Conservation (phyloP, 2,329 filamentous ascomycete genomes). For the Monosporascus ibericus region DNA sequence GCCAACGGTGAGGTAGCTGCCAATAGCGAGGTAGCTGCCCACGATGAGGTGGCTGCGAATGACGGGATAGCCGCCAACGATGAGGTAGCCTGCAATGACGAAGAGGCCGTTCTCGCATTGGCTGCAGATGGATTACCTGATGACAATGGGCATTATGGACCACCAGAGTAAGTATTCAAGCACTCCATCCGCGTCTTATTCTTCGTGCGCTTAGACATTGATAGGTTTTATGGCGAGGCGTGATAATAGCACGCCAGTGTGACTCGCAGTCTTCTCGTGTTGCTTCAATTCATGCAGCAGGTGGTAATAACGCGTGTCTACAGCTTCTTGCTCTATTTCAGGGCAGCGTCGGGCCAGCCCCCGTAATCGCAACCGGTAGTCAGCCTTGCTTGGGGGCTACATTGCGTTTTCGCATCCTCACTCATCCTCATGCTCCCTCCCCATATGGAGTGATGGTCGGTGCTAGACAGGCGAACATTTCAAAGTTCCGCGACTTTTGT, state of each 20-base stretch:
- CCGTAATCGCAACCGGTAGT: no score
- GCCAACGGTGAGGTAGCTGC: conserved; percentile 22
- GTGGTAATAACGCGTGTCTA: no score
- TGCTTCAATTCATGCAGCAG: no score
- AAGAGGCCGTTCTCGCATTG: conserved; percentile 21
- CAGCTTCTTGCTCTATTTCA: no score
- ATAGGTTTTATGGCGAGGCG: conserved; percentile 24
- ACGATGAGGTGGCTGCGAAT: conserved; percentile 8
- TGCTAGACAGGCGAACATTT: neutral
- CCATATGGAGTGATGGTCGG: no score
- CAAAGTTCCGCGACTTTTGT: neutral
- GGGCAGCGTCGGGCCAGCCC: no score
- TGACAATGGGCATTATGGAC: conserved; percentile 17
- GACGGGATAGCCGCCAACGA: conserved; percentile 5
- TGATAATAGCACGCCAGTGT: conserved; percentile 6
- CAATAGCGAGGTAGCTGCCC: conserved; percentile 17
- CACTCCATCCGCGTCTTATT: neutral
- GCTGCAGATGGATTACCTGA: conserved; percentile 19
- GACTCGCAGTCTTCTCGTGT: no score
- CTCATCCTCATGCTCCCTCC: no score
- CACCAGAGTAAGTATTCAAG: conserved; percentile 19
- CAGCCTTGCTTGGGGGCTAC: no score
- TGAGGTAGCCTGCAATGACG: neutral
- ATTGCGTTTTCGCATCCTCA: no score
- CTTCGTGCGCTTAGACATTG: conserved; percentile 3